A percentile compares a stretch with the other conserved stretches of the same genome.
Conservation (phyloP, 2,329 filamentous ascomycete species). For the Diplodia sapinea region DNA sequence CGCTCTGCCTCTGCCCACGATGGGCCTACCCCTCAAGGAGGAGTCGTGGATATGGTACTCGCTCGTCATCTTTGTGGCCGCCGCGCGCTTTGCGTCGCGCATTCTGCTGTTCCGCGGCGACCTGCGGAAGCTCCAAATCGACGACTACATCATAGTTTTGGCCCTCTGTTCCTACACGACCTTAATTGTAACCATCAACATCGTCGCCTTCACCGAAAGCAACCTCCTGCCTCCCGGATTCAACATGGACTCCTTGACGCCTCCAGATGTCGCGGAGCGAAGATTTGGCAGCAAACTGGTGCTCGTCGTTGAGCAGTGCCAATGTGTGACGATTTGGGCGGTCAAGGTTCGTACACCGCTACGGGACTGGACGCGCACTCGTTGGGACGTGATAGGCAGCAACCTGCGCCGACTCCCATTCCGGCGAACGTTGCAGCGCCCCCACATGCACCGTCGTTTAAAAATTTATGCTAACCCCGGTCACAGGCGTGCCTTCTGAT, state of each 20-base stretch:
- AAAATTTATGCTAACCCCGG: not conserved
- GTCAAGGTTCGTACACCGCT: constrained; percentile 33
- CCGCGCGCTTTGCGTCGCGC: constrained; percentile 51
- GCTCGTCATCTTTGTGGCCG: constrained; percentile 49
- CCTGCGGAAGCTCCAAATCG: constrained; percentile 57
- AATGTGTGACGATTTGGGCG: constrained; percentile 47
- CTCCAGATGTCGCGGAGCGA: constrained; percentile 46
- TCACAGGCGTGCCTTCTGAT: constrained; percentile 43
- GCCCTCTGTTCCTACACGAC: constrained; percentile 57
- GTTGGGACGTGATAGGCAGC: not conserved
- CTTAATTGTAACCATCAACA: constrained; percentile 57
- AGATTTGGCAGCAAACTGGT: constrained; percentile 47
- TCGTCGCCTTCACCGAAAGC: constrained; percentile 48
- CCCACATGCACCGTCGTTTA: constrained; percentile 35
- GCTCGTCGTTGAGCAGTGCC: constrained; percentile 48
- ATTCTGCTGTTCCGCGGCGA: constrained; percentile 53
- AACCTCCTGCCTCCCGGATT: constrained; percentile 54
- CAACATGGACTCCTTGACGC: constrained; percentile 51
- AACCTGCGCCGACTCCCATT: not conserved
- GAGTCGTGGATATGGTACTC: constrained; percentile 58
- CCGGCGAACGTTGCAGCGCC: not conserved
- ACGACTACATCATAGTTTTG: constrained; percentile 64
- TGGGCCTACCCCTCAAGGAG: constrained; percentile 41
- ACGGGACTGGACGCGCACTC: not conserved
- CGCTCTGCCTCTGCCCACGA: constrained; percentile 1